phyloP scores from a whole-genome alignment of 78 protist species.

The Bodo saltans region DNA sequence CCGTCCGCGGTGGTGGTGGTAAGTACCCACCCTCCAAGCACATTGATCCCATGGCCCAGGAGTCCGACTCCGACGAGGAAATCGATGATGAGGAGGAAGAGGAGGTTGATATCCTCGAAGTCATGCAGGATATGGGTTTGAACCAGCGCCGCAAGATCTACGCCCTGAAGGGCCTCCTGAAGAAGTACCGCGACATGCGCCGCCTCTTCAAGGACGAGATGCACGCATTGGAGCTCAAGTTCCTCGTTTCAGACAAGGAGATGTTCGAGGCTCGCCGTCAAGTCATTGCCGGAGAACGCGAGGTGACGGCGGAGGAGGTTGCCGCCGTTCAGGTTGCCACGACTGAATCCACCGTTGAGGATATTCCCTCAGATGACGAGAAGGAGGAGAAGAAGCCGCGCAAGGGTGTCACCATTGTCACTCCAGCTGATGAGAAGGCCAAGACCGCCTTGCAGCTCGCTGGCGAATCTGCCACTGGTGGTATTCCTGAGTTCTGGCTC shows the following conservation, averaged over 20 bases:
- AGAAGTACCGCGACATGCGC: not conserved
- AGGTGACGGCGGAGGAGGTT: constrained; percentile 36
- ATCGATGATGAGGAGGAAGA: not conserved
- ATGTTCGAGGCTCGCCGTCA: constrained; percentile 1
- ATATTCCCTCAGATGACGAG: not conserved
- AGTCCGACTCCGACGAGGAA: not conserved
- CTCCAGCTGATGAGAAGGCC: not conserved
- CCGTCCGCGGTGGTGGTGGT: too few species aligned
- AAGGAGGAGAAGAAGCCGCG: constrained; percentile 13
- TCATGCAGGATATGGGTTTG: not conserved
- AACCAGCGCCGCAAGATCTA: not conserved
- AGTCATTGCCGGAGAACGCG: constrained; percentile 18
- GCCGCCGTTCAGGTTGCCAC: not conserved
- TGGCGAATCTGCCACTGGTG: not conserved
- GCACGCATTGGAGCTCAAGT: not conserved
- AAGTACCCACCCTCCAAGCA: too few species aligned
- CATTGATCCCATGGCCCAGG: too few species aligned
- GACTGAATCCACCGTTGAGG: constrained; percentile 13
- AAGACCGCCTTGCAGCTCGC: not conserved
- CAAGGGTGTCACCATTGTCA: not conserved
- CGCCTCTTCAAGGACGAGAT: not conserved
- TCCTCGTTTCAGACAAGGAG: not conserved
- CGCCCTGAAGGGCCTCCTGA: not conserved
- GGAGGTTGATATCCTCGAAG: not conserved
- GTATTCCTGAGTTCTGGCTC: constrained; percentile 59